Conservation (phyloP, 441 rosid genomes). For the Euphorbia schlechtendalii region DNA sequence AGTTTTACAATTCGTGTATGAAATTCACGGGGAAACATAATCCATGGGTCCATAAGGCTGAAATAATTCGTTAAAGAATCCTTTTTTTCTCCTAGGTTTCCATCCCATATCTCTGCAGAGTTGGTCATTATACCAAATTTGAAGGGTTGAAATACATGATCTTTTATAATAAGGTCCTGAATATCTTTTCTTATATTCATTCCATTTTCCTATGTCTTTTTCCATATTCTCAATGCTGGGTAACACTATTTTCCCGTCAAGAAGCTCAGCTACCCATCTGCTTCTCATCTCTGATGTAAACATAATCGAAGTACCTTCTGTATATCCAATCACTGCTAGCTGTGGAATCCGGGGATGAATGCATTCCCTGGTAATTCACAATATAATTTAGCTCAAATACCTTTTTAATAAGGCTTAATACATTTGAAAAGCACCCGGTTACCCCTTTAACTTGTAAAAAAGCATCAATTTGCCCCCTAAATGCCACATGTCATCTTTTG, state of each 20-base stretch:
- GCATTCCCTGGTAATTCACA: conserved; percentile 26
- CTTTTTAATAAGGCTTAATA: too few relatives aligned
- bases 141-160: conserved; percentile 25
- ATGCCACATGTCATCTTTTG: too few relatives aligned
- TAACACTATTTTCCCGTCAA: conserved; percentile 16
- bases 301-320: conserved; percentile 26
- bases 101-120: conserved; percentile 54
- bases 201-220: conserved; percentile 11
- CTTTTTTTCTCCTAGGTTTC: conserved; percentile 44
- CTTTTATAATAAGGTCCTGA: conserved; percentile 22
- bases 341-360: conserved; percentile 35
- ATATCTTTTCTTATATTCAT: conserved; percentile 14
- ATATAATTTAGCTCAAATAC: neutral
- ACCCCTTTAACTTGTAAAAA: too few relatives aligned
- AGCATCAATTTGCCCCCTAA: too few relatives aligned
- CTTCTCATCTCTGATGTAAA: conserved; percentile 32
- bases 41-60: conserved; percentile 43
- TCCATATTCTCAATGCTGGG: conserved; percentile 11
- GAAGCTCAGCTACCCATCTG: conserved; percentile 32
- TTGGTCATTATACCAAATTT: conserved; percentile 42
- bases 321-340: conserved; percentile 33
- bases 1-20: too few relatives aligned
- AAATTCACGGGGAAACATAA: conserved; percentile 15
- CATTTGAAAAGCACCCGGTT: too few relatives aligned
- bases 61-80: conserved; percentile 37